Evolutionary conservation across 352 stramenopile species (phyloP).

Genomic region (Phytophthora ramorum): DNA sequence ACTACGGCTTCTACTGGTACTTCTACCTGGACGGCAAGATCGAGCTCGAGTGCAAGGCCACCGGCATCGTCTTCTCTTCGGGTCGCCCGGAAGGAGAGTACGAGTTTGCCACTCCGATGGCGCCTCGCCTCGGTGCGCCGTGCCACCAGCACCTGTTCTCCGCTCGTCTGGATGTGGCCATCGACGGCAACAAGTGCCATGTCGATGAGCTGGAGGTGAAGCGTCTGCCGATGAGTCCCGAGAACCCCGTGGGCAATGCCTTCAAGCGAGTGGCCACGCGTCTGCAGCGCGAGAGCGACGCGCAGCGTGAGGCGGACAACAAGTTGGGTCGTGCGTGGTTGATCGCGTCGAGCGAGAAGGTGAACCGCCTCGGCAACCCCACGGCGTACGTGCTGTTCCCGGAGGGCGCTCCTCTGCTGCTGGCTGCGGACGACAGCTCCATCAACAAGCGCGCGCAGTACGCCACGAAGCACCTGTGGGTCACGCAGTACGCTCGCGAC

Average conservation of each 20-base stretch:
- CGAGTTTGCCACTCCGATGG: constrained; percentile 49
- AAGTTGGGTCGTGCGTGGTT: constrained; percentile 62
- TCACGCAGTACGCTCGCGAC: constrained; percentile 62
- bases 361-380: constrained; percentile 61
- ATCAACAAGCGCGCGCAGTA: constrained; percentile 61
- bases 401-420: constrained; percentile 51
- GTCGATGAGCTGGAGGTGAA: constrained; percentile 65
- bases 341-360: constrained; percentile 59
- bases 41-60: constrained; percentile 80
- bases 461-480: constrained; percentile 70
- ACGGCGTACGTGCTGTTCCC: constrained; percentile 63
- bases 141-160: constrained; percentile 85
- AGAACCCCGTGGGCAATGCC: constrained; percentile 65
- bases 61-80: constrained; percentile 79
- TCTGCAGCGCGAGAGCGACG: constrained; percentile 54
- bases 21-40: constrained; percentile 77
- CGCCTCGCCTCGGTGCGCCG: constrained; percentile 63
- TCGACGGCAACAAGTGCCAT: constrained; percentile 58
- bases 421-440: constrained; percentile 50
- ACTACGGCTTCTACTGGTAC: constrained; percentile 82
- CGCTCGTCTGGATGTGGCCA: constrained; percentile 71
- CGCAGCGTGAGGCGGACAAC: constrained; percentile 48
- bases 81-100: constrained; percentile 57
- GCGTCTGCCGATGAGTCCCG: constrained; percentile 33
- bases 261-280: constrained; percentile 56